Conservation (phyloP, 768 basidiomycete genomes). For the Lactarius sanguifluus region DNA sequence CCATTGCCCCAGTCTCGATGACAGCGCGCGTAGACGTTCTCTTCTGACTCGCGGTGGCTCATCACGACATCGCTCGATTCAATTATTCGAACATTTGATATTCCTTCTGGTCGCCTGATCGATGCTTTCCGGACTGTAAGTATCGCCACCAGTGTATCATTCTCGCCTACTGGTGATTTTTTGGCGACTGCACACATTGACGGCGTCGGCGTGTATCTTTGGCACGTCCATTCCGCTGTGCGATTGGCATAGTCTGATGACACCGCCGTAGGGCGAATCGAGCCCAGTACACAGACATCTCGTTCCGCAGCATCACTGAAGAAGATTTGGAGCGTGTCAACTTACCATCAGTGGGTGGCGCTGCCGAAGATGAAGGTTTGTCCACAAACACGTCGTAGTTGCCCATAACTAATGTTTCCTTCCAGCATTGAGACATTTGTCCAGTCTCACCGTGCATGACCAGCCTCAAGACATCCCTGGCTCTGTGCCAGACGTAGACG, state of each 20-base stretch:
- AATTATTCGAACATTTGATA: conserved; percentile 90
- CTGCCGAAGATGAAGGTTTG: conserved; percentile 77
- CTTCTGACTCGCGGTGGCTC: conserved; percentile 93
- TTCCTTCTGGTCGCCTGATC: conserved; percentile 89
- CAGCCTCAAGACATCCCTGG: conserved; percentile 68
- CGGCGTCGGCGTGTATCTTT: conserved; percentile 92
- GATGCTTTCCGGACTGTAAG: conserved; percentile 88
- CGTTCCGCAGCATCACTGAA: conserved; percentile 77
- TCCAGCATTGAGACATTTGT: conserved; percentile 69
- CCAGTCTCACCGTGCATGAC: conserved; percentile 60
- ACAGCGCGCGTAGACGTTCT: conserved; percentile 67
- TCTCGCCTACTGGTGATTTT: conserved; percentile 96
- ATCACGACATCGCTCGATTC: conserved; percentile 87
- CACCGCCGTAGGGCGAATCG: conserved; percentile 76
- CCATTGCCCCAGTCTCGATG: not conserved
- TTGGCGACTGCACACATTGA: conserved; percentile 94
- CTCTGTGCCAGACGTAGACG: conserved; percentile 86
- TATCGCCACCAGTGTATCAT: conserved; percentile 85
- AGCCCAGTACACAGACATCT: conserved; percentile 86
- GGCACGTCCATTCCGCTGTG: conserved; percentile 46
- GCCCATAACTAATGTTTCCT: conserved; percentile 7
- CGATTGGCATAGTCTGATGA: conserved; percentile 18
- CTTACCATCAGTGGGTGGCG: conserved; percentile 83
- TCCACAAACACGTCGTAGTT: conserved; percentile 6
- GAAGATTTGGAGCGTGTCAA: conserved; percentile 66